Base-by-base conservation (phyloP, 2,329 filamentous ascomycete species). In the Incumbomyces delicatus region DNA sequence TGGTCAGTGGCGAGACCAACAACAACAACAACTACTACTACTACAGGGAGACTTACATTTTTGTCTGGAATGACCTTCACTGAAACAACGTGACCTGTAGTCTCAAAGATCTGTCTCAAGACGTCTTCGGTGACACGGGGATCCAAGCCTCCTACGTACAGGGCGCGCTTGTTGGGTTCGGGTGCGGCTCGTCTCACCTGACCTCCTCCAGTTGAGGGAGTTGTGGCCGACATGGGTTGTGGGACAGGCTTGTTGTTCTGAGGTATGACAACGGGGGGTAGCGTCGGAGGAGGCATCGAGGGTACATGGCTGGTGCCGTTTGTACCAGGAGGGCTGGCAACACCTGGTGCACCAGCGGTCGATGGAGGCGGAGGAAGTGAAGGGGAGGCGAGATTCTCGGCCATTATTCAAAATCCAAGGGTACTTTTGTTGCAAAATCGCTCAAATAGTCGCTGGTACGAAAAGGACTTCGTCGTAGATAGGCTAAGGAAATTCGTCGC, bases 61-160 rank as follows among this genome's bases (percentile, higher is more conserved):
- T 98, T 98, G 75, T 98, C 92, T 44, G 92, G 92, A 65, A 98
- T 98, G 63, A 98, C 95, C 76, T 98, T 98, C 64, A 98, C 92
- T 63, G 87, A 95, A 70, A 95, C 85, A 55, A 98, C 92, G 69
- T 98, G 92, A 48, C 92, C 92, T 50, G 89, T 95, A 6, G 92
- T 98, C 74, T 98, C 92, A 62, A 98, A 98, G 60, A 96, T 96
- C 68, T 96, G 90, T 62, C 88, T 87, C 66, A 96, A 70, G 47
- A 96, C 87, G 63, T 96, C 90, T 69, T 96, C 90, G 29, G 90
- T 95, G 53, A 96, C 90, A 56, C 92, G 80, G 60, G 89, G 87
- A 65, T 98, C 92, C 57, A 98, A 74, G 46, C 92, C 92, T 53
- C 92, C 92, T 49, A 98, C 87, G 62, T 98, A 98, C 52, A 98